These are phyloP conservation scores for Penicillium sp. DNA, from an alignment of 2,329 filamentous ascomycete genomes.

Conservation along the genomic window DNA sequence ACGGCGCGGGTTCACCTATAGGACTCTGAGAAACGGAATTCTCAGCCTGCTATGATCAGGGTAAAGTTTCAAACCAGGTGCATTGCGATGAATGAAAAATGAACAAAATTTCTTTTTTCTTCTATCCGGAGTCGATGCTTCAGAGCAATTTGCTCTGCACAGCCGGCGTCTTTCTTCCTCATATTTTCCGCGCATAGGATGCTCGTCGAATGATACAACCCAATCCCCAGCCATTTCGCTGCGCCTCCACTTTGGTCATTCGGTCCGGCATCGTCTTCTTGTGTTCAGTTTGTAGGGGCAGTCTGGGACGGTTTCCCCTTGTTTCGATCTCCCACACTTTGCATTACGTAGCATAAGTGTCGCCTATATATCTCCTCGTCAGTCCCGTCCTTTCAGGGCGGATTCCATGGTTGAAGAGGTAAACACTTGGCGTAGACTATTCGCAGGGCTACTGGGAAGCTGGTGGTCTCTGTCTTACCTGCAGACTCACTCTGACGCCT, in stretches of 20 bases:
- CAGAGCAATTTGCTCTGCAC: slow-evolving; percentile 3
- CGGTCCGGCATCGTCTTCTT: not conserved
- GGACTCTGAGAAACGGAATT: slow-evolving; percentile 24
- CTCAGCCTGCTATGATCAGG: slow-evolving; percentile 24
- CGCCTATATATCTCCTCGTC: slow-evolving; percentile 82
- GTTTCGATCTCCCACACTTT: not conserved
- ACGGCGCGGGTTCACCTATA: slow-evolving; percentile 25
- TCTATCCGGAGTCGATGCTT: slow-evolving; percentile 48
- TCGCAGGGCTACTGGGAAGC: slow-evolving; percentile 19
- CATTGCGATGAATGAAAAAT: slow-evolving; percentile 54
- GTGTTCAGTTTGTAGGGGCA: not conserved
- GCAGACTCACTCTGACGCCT: slow-evolving; percentile 13
- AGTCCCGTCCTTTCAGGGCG: slow-evolving; percentile 20
- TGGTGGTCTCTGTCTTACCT: slow-evolving; percentile 9
- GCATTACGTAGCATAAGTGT: slow-evolving; percentile 24
- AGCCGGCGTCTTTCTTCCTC: slow-evolving; percentile 8
- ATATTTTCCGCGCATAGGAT: slow-evolving; percentile 8
- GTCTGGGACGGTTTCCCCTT: not conserved
- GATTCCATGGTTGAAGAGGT: slow-evolving; percentile 68
- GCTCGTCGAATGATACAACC: slow-evolving; percentile 14
- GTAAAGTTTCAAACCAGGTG: slow-evolving; percentile 27
- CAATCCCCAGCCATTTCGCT: slow-evolving; percentile 9
- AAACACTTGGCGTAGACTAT: slow-evolving; percentile 87
- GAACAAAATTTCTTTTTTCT: slow-evolving; percentile 61
- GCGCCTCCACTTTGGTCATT: slow-evolving; percentile 3